phyloP scores from a whole-genome alignment of 305 asterid species.

The Solanum hybrid region DNA sequence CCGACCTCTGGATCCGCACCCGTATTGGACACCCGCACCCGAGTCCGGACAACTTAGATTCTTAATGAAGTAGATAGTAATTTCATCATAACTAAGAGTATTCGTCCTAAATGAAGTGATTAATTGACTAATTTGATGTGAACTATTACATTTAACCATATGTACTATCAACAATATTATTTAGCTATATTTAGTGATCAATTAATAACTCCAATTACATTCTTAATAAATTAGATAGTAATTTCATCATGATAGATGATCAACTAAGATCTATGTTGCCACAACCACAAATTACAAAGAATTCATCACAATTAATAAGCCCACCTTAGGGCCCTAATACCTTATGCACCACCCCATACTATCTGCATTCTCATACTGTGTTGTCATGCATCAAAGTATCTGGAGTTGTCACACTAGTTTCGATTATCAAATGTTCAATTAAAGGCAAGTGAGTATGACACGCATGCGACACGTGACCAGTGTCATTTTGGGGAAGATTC shows the following conservation, averaged over 20 bases:
- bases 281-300: neutral
- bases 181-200: neutral
- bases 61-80: neutral
- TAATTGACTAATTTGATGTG: neutral
- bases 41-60: too few species aligned
- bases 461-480: neutral
- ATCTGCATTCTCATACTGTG: neutral
- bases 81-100: neutral
- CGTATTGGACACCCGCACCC: neutral
- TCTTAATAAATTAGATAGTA: neutral
- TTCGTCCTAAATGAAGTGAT: neutral
- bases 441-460: neutral
- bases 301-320: neutral
- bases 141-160: neutral
- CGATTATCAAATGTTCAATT: neutral
- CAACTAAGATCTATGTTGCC: neutral
- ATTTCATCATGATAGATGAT: neutral
- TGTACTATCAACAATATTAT: neutral
- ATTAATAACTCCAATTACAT: neutral
- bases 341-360: neutral
- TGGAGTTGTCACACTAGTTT: neutral
- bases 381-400: neutral
- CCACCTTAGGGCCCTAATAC: neutral
- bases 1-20: neutral
- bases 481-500: neutral